phyloP scores from a whole-genome alignment of 805 yeast species.

The Metschnikowia aberdeeniae region DNA sequence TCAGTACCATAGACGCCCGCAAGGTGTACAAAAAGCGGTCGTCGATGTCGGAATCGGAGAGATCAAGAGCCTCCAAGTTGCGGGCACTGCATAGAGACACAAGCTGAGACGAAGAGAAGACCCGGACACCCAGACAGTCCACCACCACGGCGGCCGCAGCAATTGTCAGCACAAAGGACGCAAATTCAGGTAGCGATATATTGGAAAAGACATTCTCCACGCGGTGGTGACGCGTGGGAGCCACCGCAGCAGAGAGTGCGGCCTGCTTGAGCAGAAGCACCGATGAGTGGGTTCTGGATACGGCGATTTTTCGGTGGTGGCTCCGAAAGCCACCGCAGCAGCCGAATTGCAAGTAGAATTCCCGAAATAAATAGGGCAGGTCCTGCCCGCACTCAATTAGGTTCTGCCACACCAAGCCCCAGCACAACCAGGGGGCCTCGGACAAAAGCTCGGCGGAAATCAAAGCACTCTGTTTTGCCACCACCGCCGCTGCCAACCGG shows the following conservation, averaged over 20 bases:
- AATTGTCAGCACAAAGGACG: conserved; percentile 16
- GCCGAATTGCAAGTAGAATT: conserved; percentile 25
- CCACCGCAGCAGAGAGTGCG: conserved; percentile 13
- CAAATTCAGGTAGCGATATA: conserved; percentile 22
- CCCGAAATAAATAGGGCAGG: conserved; percentile 24
- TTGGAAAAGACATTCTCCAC: conserved; percentile 35
- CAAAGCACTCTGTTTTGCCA: neutral
- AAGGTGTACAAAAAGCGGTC: conserved; percentile 29
- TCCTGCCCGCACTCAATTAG: conserved; percentile 26
- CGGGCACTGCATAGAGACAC: conserved; percentile 26
- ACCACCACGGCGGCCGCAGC: conserved; percentile 19
- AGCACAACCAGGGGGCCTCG: conserved; percentile 26
- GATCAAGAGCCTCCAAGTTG: conserved; percentile 26
- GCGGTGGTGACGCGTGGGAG: conserved; percentile 25
- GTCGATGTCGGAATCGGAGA: conserved; percentile 28
- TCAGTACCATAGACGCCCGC: conserved; percentile 15
- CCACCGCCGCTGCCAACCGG: conserved; percentile 4
- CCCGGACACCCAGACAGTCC: conserved; percentile 23
- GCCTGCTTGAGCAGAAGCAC: conserved; percentile 4
- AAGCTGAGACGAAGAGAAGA: conserved; percentile 19
- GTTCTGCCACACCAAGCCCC: conserved; percentile 31
- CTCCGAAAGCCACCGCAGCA: conserved; percentile 20
- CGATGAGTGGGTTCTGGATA: neutral
- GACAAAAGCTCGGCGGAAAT: conserved; percentile 13
- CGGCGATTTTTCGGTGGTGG: conserved; percentile 14